Conservation (phyloP, 2,329 filamentous ascomycete species). For the Nannizziopsis barbatae region DNA sequence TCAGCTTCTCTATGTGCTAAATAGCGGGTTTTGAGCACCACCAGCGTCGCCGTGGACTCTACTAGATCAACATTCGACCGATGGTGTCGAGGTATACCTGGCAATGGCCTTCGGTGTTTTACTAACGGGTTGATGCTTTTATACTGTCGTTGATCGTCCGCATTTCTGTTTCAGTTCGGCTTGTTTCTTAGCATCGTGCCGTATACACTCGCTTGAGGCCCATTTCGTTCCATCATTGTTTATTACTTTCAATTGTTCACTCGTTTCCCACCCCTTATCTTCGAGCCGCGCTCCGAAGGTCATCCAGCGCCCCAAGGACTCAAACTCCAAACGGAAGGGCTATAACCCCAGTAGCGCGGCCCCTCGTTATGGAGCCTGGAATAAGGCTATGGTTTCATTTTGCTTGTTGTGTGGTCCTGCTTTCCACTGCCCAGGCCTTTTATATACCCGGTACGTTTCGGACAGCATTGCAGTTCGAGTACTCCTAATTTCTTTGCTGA, state of each 20-base stretch:
- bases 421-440: conserved; percentile 54
- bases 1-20: neutral
- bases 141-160: neutral
- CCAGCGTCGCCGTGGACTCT: neutral
- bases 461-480: conserved; percentile 11
- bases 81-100: conserved; percentile 2
- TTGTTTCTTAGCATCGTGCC: conserved; percentile 40
- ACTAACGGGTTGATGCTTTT: conserved; percentile 5
- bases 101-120: conserved; percentile 7
- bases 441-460: conserved; percentile 70
- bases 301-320: neutral
- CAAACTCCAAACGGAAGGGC: neutral
- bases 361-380: conserved; percentile 19
- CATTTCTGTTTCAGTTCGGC: neutral
- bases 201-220: conserved; percentile 39
- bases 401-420: conserved; percentile 38
- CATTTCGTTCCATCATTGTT: no score
- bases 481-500: conserved; percentile 9
- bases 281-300: neutral
- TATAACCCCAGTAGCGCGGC: neutral
- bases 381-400: conserved; percentile 25
- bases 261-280: neutral
- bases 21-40: neutral
- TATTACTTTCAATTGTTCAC: neutral
- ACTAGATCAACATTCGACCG: neutral